Conservation (phyloP, 1,284 basidiomycete genomes). For the Ustilago vetiveriae region DNA sequence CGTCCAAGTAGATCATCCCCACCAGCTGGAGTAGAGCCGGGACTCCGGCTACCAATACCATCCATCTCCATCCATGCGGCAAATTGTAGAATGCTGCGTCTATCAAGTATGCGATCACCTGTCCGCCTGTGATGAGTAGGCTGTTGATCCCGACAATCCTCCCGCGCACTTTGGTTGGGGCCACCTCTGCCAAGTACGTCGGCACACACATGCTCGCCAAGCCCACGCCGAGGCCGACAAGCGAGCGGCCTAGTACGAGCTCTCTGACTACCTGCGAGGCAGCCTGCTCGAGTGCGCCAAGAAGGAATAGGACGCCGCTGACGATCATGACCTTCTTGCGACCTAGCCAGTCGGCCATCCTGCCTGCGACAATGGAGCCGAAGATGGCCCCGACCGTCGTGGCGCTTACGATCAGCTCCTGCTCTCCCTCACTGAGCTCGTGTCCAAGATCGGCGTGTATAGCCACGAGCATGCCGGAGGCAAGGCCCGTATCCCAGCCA, state of each 20-base stretch:
- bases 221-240: conserved; percentile 59
- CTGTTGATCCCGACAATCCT: conserved; percentile 56
- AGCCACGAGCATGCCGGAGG: conserved; percentile 55
- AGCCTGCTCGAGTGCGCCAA: conserved; percentile 57
- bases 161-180: conserved; percentile 51
- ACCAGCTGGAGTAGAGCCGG: conserved; percentile 57
- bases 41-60: conserved; percentile 52
- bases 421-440: conserved; percentile 52
- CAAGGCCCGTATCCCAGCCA: conserved; percentile 56
- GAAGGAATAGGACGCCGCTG: conserved; percentile 52
- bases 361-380: conserved; percentile 49
- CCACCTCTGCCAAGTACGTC: conserved; percentile 57
- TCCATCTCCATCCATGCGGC: conserved; percentile 61
- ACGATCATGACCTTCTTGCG: conserved; percentile 55
- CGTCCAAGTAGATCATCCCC: conserved; percentile 57
- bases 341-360: conserved; percentile 51
- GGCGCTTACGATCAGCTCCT: conserved; percentile 58
- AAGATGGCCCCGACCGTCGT: conserved; percentile 61
- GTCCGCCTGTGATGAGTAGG: conserved; percentile 60
- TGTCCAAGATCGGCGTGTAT: conserved; percentile 55
- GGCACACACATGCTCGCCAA: conserved; percentile 56
- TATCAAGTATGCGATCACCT: conserved; percentile 57
- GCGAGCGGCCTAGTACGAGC: conserved; percentile 53
- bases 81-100: conserved; percentile 55
- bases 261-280: conserved; percentile 56